Evolutionary conservation across 2,329 filamentous ascomycete genomes (phyloP).

Genomic region (Lecanosticta acicola): DNA sequence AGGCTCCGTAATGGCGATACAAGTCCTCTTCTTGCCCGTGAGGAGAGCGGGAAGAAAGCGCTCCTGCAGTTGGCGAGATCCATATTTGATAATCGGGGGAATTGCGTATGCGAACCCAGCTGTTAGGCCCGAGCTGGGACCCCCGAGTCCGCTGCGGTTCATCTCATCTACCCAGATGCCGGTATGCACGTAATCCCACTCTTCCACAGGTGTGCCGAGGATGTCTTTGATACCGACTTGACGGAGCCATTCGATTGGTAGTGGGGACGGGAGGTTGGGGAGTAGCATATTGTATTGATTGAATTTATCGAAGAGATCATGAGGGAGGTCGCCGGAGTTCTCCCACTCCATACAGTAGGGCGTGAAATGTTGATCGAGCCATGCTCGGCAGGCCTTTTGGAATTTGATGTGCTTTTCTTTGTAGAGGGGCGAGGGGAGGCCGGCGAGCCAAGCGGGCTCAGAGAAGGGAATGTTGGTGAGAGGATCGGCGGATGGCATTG

Average conservation of each 20-base stretch:
- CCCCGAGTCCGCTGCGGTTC: slow-evolving; percentile 57
- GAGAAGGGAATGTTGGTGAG: slow-evolving; percentile 19
- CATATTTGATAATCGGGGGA: slow-evolving; percentile 65
- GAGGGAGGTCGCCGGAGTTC: slow-evolving; percentile 37
- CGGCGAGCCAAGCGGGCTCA: slow-evolving; percentile 18
- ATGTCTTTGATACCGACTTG: slow-evolving; percentile 60
- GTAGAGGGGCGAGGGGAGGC: slow-evolving; percentile 19
- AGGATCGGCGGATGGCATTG: slow-evolving; percentile 12
- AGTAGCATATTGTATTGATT: slow-evolving; percentile 62
- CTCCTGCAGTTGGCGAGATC: slow-evolving; percentile 55
- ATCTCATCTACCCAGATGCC: slow-evolving; percentile 67
- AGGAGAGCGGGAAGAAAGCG: slow-evolving; percentile 62
- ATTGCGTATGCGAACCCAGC: slow-evolving; percentile 67
- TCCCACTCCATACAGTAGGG: slow-evolving; percentile 22
- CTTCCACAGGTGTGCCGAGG: slow-evolving; percentile 61
- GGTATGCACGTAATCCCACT: slow-evolving; percentile 66
- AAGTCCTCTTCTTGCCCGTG: slow-evolving; percentile 59
- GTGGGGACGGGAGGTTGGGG: slow-evolving; percentile 60
- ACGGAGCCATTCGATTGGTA: slow-evolving; percentile 63
- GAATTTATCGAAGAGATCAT: slow-evolving; percentile 59
- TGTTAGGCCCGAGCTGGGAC: slow-evolving; percentile 58
- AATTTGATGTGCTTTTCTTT: slow-evolving; percentile 18
- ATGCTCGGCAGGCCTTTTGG: slow-evolving; percentile 20
- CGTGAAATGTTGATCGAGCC: slow-evolving; percentile 21
- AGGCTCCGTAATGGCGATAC: slow-evolving; percentile 73